Percentiles rank a stretch among this genome's conserved stretches.
phyloP scores from a whole-genome alignment of 805 yeast species.

The Scheffersomyces lignosus region DNA sequence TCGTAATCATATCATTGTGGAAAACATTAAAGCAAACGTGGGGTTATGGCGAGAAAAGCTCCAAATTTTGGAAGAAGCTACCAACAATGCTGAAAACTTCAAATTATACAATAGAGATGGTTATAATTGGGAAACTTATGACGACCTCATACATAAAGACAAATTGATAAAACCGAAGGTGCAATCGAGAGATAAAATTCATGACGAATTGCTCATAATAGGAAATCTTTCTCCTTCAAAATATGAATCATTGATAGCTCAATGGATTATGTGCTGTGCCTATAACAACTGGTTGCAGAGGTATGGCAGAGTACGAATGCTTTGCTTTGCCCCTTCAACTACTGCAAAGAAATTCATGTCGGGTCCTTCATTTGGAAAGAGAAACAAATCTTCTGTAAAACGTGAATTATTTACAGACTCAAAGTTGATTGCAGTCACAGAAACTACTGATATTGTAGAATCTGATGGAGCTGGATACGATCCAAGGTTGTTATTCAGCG shows the following conservation, averaged over 20 bases:
- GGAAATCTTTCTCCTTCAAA: constrained; percentile 55
- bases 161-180: constrained; percentile 36
- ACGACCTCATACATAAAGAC: constrained; percentile 44
- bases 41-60: constrained; percentile 30
- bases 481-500: constrained; percentile 35
- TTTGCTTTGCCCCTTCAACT: constrained; percentile 62
- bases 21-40: constrained; percentile 37
- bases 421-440: constrained; percentile 51
- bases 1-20: constrained; percentile 61
- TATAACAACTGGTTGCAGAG: constrained; percentile 72
- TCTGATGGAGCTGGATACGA: constrained; percentile 34
- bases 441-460: constrained; percentile 15
- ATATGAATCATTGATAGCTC: constrained; percentile 67
- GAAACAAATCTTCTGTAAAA: constrained; percentile 66
- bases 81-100: constrained; percentile 33
- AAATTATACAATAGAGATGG: constrained; percentile 49
- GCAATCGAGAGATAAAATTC: constrained; percentile 39
- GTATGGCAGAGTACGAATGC: constrained; percentile 71
- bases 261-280: constrained; percentile 69
- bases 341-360: constrained; percentile 63
- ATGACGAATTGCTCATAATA: constrained; percentile 54
- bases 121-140: constrained; percentile 65
- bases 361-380: constrained; percentile 45
- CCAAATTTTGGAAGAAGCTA: constrained; percentile 17
- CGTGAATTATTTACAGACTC: constrained; percentile 64